Conservation (phyloP, 2,329 filamentous ascomycete genomes). For the Neonectria hederae region DNA sequence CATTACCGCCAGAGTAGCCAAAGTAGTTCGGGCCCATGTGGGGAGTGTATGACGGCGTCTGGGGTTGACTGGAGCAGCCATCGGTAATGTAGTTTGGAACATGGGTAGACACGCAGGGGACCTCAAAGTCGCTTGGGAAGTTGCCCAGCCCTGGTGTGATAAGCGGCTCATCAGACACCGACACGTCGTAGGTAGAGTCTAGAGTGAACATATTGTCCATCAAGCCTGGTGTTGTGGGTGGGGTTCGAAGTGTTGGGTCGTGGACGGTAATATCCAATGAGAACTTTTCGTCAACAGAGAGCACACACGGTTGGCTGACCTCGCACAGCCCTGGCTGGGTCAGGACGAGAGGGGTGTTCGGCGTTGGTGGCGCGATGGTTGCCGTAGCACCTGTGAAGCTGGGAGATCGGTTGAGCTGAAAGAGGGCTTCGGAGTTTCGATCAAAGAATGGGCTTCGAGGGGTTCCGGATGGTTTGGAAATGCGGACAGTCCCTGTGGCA, state of each 20-base stretch:
- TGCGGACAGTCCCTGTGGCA: constrained; percentile 53
- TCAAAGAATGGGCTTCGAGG: constrained; percentile 54
- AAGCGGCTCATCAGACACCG: constrained; percentile 58
- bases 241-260: constrained; percentile 61
- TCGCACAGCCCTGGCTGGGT: constrained; percentile 52
- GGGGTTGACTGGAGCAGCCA: constrained; percentile 54
- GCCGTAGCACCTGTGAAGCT: constrained; percentile 49
- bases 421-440: constrained; percentile 56
- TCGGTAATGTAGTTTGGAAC: constrained; percentile 58
- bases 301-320: constrained; percentile 48
- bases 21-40: constrained; percentile 56
- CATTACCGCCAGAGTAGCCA: constrained; percentile 49
- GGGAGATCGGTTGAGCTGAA: constrained; percentile 56
- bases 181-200: constrained; percentile 52
- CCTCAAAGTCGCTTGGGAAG: constrained; percentile 59
- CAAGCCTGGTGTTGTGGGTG: constrained; percentile 62
- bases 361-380: constrained; percentile 59
- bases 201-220: constrained; percentile 53
- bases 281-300: constrained; percentile 46
- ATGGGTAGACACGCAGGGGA: constrained; percentile 51
- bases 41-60: constrained; percentile 58
- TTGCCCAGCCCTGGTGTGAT: constrained; percentile 57
- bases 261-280: constrained; percentile 45
- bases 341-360: constrained; percentile 57
- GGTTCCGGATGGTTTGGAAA: constrained; percentile 45